Evolutionary conservation across 441 rosid genomes (phyloP).

Genomic region (Caryocar brasiliense): DNA sequence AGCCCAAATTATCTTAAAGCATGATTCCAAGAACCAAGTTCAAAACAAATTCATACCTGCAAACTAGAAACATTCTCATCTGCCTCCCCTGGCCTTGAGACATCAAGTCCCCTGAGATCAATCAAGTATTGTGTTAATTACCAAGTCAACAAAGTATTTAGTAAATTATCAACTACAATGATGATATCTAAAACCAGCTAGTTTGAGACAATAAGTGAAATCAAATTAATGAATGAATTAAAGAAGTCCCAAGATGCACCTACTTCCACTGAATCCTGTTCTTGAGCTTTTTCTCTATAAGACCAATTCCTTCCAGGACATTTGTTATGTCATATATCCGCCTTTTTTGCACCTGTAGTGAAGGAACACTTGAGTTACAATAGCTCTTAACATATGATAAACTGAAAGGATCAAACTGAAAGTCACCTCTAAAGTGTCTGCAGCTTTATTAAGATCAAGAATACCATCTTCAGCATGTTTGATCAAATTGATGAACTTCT

Average conservation of each 20-base stretch:
- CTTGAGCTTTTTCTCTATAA: conserved; percentile 91
- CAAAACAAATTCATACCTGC: conserved; percentile 41
- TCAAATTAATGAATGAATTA: conserved; percentile 9
- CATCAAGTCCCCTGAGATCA: conserved; percentile 70
- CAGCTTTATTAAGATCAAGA: conserved; percentile 91
- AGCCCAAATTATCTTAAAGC: too few species aligned
- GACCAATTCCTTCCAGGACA: conserved; percentile 96
- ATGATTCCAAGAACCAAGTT: neutral
- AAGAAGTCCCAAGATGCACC: conserved; percentile 2
- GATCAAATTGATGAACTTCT: conserved; percentile 87
- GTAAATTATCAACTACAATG: too few species aligned
- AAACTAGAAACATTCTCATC: conserved; percentile 57
- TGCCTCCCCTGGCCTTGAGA: conserved; percentile 69
- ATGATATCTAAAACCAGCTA: too few species aligned
- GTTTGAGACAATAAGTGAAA: neutral
- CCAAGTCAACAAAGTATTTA: neutral
- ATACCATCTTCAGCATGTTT: conserved; percentile 93
- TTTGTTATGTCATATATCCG: conserved; percentile 95
- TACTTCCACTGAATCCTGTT: conserved; percentile 98
- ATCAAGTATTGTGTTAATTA: conserved; percentile 12
- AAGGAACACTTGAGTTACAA: conserved; percentile 16
- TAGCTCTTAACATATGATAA: neutral
- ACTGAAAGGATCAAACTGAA: conserved; percentile 6
- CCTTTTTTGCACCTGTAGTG: conserved; percentile 83
- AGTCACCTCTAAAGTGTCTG: conserved; percentile 78